Conservation (phyloP, 2,329 filamentous ascomycete genomes). For the Penicillium corylophilum region DNA sequence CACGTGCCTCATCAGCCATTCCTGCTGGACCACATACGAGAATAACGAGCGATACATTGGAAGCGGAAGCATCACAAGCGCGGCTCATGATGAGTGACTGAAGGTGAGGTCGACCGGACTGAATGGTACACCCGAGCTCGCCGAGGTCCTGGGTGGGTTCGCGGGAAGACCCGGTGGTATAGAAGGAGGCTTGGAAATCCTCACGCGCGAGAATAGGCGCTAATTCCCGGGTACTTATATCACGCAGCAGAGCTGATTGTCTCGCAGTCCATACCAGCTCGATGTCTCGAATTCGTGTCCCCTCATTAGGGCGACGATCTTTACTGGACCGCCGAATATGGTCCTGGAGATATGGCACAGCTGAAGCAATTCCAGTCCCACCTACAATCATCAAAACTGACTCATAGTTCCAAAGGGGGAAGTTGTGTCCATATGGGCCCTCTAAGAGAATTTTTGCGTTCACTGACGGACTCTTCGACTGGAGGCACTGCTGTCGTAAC, state of each 20-base stretch:
- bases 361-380: constrained; percentile 41
- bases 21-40: constrained; percentile 47
- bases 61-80: constrained; percentile 29
- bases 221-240: constrained; percentile 31
- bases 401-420: constrained; percentile 47
- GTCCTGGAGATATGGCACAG: constrained; percentile 45
- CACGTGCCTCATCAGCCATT: constrained; percentile 49
- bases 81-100: constrained; percentile 32
- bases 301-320: constrained; percentile 1
- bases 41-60: constrained; percentile 34
- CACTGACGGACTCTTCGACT: constrained; percentile 22
- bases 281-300: constrained; percentile 27
- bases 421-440: constrained; percentile 50
- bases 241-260: constrained; percentile 31
- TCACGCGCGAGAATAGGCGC: constrained; percentile 23
- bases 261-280: constrained; percentile 37
- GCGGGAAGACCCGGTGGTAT: constrained; percentile 22
- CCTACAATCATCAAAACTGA: constrained; percentile 53
- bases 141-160: neutral
- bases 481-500: constrained; percentile 40
- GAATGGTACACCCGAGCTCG: constrained; percentile 23
- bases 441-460: constrained; percentile 47
- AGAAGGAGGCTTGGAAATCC: constrained; percentile 34
- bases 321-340: constrained; percentile 24
- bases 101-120: constrained; percentile 42